A percentile compares a stretch with the other conserved stretches of the same genome.
phyloP scores from a whole-genome alignment of 169 alveolate genomes.

The Cryptosporidium tyzzeri region DNA sequence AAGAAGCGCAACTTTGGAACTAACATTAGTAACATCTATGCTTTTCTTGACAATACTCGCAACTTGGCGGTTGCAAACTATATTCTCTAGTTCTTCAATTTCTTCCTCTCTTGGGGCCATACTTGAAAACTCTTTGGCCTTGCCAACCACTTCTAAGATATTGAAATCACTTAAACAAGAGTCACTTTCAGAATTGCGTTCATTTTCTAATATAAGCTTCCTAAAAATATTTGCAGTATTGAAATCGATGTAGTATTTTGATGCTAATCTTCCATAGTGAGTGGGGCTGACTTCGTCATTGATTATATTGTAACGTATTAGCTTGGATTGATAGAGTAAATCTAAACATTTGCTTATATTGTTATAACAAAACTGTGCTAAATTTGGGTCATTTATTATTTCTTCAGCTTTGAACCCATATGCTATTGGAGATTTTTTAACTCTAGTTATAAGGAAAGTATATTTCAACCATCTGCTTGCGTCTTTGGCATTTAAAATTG shows the following conservation, averaged over 20 bases:
- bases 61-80: constrained; percentile 77
- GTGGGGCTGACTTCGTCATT: constrained; percentile 86
- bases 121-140: constrained; percentile 87
- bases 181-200: constrained; percentile 45
- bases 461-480: constrained; percentile 97
- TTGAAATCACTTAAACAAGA: constrained; percentile 77
- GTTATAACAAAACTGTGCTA: constrained; percentile 81
- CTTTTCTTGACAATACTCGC: constrained; percentile 78
- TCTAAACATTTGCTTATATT: constrained; percentile 77
- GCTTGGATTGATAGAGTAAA: constrained; percentile 64
- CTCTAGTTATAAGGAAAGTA: constrained; percentile 91
- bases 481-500: constrained; percentile 93
- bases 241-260: constrained; percentile 88
- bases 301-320: constrained; percentile 84
- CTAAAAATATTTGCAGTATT: constrained; percentile 84
- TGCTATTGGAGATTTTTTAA: constrained; percentile 83
- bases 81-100: constrained; percentile 82
- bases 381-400: constrained; percentile 77
- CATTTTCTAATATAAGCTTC: constrained; percentile 73
- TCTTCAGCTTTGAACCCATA: constrained; percentile 84
- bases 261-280: constrained; percentile 90
- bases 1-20: constrained; percentile 85
- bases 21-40: constrained; percentile 76
- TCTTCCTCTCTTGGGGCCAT: constrained; percentile 90
- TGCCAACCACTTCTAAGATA: constrained; percentile 81